Evolutionary conservation across 2,329 filamentous ascomycete species (phyloP), one percentile per base, ranked within the genome.

Genomic region (Diaporthe citrichinensis): DNA sequence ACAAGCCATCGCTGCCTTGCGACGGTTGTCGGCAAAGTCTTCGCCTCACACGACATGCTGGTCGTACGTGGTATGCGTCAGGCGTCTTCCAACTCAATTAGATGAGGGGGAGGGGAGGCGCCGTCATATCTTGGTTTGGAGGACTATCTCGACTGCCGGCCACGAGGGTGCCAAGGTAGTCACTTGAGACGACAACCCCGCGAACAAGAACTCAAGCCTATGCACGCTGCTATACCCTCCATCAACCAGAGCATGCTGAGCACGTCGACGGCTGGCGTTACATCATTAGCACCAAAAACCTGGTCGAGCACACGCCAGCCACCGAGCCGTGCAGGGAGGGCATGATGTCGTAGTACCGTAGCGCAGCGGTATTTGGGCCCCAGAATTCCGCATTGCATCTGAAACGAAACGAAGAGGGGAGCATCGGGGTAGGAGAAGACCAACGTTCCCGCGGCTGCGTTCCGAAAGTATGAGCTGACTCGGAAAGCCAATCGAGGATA

Each of bases 1-100:
- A 71, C 72, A 72, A 76, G 75, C 59, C 75, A 76, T 62, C 72
- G 75, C 72, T 76, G 75, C 74, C 72, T 55, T 71, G 53, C 53
- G 44, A 51, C 34, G 46, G 59, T 51, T 69, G 61, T 62, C 53
- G 53, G 44, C 58, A 62, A 39, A 49, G 68, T 59, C 36, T 15
- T 46, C 20, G 44, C 53, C 71, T 57, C 41, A 36, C 57, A 39
- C 58, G 36, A 58, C 34, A 74, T 74, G 55, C 41, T 69, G 49
- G 65, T 41, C 49, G 65, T 28, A 55, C 57, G 57, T 53, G 31
- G 41, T 46, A 72, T 59, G 68, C 36, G 59, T 39, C 51, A 72
- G 71, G 58, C 39, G 41, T 53, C 28, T 41, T 36, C 36, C 55
- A 62, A 72, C 55, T 72, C 71, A 72, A 62, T 72, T 72, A 72